These are phyloP conservation scores for Huntiella bhutanensis DNA, from an alignment of 2,329 filamentous ascomycete species.

Conservation along the genomic window DNA sequence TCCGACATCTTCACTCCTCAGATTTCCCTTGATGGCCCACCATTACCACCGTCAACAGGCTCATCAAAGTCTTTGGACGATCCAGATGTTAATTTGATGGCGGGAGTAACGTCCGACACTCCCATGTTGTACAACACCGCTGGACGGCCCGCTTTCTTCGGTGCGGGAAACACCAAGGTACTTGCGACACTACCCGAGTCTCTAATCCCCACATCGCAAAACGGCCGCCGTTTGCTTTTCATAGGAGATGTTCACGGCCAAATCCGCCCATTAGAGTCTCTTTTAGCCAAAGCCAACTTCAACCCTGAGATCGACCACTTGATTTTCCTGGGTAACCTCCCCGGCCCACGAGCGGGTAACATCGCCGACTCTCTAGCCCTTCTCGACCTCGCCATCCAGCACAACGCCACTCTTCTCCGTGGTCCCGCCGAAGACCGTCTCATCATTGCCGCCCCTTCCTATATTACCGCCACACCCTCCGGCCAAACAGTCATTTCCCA, in stretches of 20 bases:
- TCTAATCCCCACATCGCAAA: constrained; percentile 18
- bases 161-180: constrained; percentile 15
- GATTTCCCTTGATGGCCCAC: constrained; percentile 1
- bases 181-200: constrained; percentile 17
- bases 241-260: constrained; percentile 91
- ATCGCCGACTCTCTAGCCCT: constrained; percentile 63
- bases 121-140: constrained; percentile 24
- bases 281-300: constrained; percentile 52
- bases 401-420: constrained; percentile 64
- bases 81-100: constrained; percentile 4
- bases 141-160: constrained; percentile 21
- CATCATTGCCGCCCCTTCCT: constrained; percentile 32
- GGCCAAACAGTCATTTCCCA: constrained; percentile 1
- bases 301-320: constrained; percentile 44
- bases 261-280: constrained; percentile 40
- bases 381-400: constrained; percentile 51
- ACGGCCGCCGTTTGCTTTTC: constrained; percentile 48
- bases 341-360: constrained; percentile 60
- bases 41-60: neutral
- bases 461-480: constrained; percentile 22
- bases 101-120: neutral
- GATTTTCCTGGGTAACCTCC: constrained; percentile 57
- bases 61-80: constrained; percentile 4
- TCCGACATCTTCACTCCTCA: constrained; percentile 6
- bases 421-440: constrained; percentile 87